Percentiles rank a stretch among this genome's conserved stretches.
These are phyloP conservation scores for Aspergillus luchuensis DNA, from an alignment of 2,329 filamentous ascomycete species.

Conservation along the genomic window DNA sequence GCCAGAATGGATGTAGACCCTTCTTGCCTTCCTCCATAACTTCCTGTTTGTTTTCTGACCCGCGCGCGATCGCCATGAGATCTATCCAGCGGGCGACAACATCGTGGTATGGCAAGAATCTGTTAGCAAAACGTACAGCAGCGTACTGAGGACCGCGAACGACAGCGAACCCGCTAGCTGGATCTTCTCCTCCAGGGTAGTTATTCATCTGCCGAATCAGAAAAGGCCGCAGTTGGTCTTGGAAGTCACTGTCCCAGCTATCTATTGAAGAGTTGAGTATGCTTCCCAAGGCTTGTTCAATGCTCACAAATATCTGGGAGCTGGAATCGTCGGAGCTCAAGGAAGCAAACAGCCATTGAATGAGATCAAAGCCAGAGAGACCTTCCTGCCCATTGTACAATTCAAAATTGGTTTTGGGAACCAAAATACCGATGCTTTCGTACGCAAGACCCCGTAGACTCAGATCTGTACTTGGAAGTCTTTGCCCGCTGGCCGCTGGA, in stretches of 20 bases:
- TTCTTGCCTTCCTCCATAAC: constrained; percentile 87
- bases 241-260: constrained; percentile 45
- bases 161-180: constrained; percentile 44
- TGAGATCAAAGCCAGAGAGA: constrained; percentile 54
- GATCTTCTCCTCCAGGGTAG: constrained; percentile 42
- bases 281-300: constrained; percentile 84
- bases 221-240: constrained; percentile 54
- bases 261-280: constrained; percentile 64
- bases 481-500: constrained; percentile 55
- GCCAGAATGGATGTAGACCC: constrained; percentile 80
- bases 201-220: constrained; percentile 69
- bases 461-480: constrained; percentile 61
- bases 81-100: constrained; percentile 83
- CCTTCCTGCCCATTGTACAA: constrained; percentile 34
- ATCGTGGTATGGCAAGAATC: constrained; percentile 78
- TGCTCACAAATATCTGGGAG: constrained; percentile 76
- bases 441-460: constrained; percentile 78
- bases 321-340: constrained; percentile 76
- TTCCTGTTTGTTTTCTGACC: constrained; percentile 70
- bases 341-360: constrained; percentile 80
- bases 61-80: constrained; percentile 72
- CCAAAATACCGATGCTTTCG: constrained; percentile 83
- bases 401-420: constrained; percentile 50
- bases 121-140: constrained; percentile 84
- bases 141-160: constrained; percentile 78